These are phyloP conservation scores for Cladorrhinum sp. DNA, from an alignment of 2,329 filamentous ascomycete species.

Conservation along the genomic window DNA sequence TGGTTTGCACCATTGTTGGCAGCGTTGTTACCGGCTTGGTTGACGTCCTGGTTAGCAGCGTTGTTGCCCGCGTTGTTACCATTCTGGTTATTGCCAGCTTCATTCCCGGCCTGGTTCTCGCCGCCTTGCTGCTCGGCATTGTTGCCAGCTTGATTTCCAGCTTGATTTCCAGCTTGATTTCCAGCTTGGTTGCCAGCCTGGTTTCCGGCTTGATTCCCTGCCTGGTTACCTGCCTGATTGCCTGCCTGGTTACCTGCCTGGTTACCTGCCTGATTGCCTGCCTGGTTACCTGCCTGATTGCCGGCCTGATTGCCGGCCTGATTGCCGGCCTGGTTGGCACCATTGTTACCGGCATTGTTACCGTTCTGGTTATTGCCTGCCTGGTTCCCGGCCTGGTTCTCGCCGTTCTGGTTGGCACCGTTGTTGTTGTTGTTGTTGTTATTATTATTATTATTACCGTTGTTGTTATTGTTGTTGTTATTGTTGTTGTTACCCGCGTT, in stretches of 20 bases:
- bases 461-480: slow-evolving; percentile 19
- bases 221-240: background rate
- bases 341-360: slow-evolving; percentile 12
- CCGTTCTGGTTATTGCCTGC: slow-evolving; percentile 21
- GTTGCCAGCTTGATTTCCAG: background rate
- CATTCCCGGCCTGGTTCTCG: background rate
- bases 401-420: background rate
- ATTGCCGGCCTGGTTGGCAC: slow-evolving; percentile 12
- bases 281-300: background rate
- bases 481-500: slow-evolving; percentile 16
- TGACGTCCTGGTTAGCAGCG: background rate
- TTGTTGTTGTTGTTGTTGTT: background rate
- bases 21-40: background rate
- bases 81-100: background rate
- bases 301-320: background rate
- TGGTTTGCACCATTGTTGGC: background rate
- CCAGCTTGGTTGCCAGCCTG: slow-evolving; percentile 1
- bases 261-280: background rate
- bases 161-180: background rate
- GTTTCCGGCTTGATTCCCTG: background rate
- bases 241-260: background rate
- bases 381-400: slow-evolving; percentile 25
- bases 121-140: slow-evolving; percentile 15
- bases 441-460: no score
- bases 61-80: slow-evolving; percentile 1